Base-by-base conservation (phyloP, 176 grass and related monocot species). In the Carex parvula region DNA sequence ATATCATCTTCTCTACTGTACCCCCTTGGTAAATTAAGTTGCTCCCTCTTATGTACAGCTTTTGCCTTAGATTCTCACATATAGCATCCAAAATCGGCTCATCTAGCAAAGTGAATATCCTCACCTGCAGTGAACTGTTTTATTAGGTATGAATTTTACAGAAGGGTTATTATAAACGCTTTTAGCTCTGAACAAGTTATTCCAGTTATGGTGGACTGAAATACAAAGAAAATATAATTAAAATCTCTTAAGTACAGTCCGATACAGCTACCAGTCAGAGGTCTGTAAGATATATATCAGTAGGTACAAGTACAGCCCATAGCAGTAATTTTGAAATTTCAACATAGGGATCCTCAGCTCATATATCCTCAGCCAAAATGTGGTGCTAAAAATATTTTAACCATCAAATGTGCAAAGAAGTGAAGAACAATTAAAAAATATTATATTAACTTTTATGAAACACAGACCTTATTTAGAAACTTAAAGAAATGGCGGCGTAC, bases 1-100 rank as follows among this genome's bases (percentile, higher is more conserved):
- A 98, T 29, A 98, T 84, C 95, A 95, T 98, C 79, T 95, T 98
- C 54, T 98, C 96, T 81, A 98, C 86, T 37, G 93, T 69, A 16
- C 92, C 89, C 32, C 93, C 96, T 56, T 89, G 85, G 69, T 98
- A 93, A 61, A 98, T 83, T 60, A 95, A 90, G 76, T 90, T 70
- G 87, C 92, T 98, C 57, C 93, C 96, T 26, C 89, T 83, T 70
- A 98, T 90, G 61, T 93, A 93, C n/a, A 95, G 76, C 17, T 93
- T 93, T 64, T 98, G 93, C 79, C 91, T 98, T 59, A 95, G 79
- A 84, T 93, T 95, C 69, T 95, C 93, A 83, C 89, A 95, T 46
- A 98, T 90, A 82, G 96, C 93, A 82, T 98, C 93, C 65, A 98
- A 86, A 41, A 98, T 90, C 20, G 96, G 91, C 86, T 86, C 92